A percentile compares a stretch with the other conserved stretches of the same genome.
These are phyloP conservation scores for Cytospora piceicola DNA, from an alignment of 2,329 filamentous ascomycete genomes.

Conservation along the genomic window DNA sequence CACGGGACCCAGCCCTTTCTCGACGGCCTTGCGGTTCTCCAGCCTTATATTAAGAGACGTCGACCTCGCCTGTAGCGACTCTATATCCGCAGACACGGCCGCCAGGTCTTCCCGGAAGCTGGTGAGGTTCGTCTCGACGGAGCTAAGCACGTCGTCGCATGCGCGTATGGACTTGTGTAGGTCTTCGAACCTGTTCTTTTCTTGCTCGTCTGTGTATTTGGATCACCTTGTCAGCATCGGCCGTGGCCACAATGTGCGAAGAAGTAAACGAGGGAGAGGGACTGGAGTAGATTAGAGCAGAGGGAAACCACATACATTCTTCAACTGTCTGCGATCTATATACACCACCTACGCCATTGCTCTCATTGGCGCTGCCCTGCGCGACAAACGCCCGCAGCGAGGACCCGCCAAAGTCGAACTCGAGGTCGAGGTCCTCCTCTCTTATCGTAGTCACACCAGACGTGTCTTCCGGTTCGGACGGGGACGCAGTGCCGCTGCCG, in stretches of 20 bases:
- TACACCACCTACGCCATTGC: slow-evolving; percentile 36
- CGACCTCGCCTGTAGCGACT: slow-evolving; percentile 87
- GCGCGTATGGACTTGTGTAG: slow-evolving; percentile 86
- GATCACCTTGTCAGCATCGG: slow-evolving; percentile 27
- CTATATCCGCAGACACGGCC: slow-evolving; percentile 91
- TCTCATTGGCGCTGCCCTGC: slow-evolving; percentile 39
- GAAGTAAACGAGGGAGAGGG: slow-evolving; percentile 14
- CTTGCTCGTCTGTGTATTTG: slow-evolving; percentile 66
- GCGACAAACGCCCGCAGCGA: slow-evolving; percentile 73
- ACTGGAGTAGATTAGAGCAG: slow-evolving; percentile 25
- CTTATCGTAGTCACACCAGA: slow-evolving; percentile 39
- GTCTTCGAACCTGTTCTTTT: slow-evolving; percentile 85
- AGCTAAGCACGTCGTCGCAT: slow-evolving; percentile 91
- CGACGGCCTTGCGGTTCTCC: slow-evolving; percentile 86
- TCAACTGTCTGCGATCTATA: slow-evolving; percentile 66
- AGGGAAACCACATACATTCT: slow-evolving; percentile 65
- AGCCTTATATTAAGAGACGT: slow-evolving; percentile 80
- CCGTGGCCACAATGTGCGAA: neutral
- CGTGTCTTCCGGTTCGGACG: slow-evolving; percentile 20
- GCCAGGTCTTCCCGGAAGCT: slow-evolving; percentile 94
- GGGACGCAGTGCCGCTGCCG: slow-evolving; percentile 5
- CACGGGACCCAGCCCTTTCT: slow-evolving; percentile 82
- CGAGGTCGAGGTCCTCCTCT: slow-evolving; percentile 61
- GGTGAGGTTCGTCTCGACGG: slow-evolving; percentile 88
- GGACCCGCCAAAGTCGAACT: slow-evolving; percentile 78